phyloP scores from a whole-genome alignment of 352 stramenopile genomes.

The Phytophthora europaea region DNA sequence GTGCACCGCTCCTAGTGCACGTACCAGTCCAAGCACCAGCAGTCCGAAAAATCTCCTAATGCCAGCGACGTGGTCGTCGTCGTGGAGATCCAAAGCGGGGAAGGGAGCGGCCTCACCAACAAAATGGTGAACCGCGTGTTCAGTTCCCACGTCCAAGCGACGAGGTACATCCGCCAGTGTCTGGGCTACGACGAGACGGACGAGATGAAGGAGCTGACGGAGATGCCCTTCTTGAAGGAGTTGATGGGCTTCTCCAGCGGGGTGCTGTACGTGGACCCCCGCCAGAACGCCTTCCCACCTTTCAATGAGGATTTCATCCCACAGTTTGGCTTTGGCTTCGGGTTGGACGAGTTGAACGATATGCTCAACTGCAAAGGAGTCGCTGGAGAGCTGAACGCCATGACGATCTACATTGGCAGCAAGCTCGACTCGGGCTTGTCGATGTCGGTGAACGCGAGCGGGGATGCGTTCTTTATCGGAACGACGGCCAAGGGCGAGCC shows the following conservation, averaged over 20 bases:
- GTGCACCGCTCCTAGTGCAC: neutral
- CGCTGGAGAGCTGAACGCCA: conserved; percentile 18
- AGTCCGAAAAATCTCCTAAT: neutral
- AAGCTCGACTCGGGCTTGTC: conserved; percentile 17
- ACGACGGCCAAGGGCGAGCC: conserved; percentile 15
- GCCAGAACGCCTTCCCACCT: conserved; percentile 12
- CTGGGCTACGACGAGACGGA: conserved; percentile 13
- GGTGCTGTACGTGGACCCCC: conserved; percentile 20
- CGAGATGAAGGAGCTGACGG: conserved; percentile 25
- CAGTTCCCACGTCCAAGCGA: conserved; percentile 8
- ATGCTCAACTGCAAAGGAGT: conserved; percentile 25
- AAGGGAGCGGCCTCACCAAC: conserved; percentile 25
- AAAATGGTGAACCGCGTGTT: conserved; percentile 25
- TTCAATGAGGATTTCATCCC: conserved; percentile 13
- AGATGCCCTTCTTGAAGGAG: conserved; percentile 26
- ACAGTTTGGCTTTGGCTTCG: conserved; percentile 18
- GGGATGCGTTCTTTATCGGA: conserved; percentile 26
- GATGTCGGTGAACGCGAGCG: conserved; percentile 25
- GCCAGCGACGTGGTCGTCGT: neutral
- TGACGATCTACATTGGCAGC: conserved; percentile 28
- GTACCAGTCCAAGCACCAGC: neutral
- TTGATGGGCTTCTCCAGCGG: conserved; percentile 19
- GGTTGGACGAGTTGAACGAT: conserved; percentile 7
- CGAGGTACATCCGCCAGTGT: conserved; percentile 14
- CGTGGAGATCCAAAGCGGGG: conserved; percentile 15